A percentile compares a stretch with the other conserved stretches of the same genome.
These are phyloP conservation scores for Fusarium humuli DNA, from an alignment of 2,329 filamentous ascomycete genomes.

Conservation along the genomic window DNA sequence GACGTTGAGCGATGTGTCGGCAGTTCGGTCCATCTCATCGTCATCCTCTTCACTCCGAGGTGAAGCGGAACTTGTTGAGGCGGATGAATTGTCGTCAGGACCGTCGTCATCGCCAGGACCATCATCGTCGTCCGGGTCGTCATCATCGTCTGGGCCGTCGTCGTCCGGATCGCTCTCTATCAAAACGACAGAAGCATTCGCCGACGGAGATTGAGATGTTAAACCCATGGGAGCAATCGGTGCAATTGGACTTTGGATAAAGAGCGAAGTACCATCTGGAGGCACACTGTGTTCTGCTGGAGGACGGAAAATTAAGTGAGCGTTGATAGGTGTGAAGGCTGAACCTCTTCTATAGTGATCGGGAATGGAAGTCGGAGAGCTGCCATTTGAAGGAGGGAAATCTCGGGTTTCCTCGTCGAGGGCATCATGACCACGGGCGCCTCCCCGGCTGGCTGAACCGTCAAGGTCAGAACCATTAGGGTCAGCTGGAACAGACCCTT, in stretches of 20 bases:
- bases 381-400: neutral
- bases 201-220: neutral
- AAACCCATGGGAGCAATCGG: neutral
- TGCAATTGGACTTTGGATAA: neutral
- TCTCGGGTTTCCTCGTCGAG: neutral
- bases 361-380: neutral
- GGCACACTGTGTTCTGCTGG: neutral
- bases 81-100: neutral
- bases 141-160: neutral
- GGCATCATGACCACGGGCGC: neutral
- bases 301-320: neutral
- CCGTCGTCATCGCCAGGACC: no score
- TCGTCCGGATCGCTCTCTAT: neutral
- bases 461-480: neutral
- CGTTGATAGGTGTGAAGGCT: neutral
- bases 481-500: neutral
- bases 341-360: neutral
- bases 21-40: neutral
- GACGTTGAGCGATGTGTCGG: neutral
- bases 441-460: neutral
- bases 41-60: neutral
- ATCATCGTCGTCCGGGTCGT: no score
- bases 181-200: neutral
- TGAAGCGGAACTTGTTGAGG: neutral
- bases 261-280: neutral